phyloP scores from a whole-genome alignment of 805 yeast genomes.

The Candida manassasensis region DNA sequence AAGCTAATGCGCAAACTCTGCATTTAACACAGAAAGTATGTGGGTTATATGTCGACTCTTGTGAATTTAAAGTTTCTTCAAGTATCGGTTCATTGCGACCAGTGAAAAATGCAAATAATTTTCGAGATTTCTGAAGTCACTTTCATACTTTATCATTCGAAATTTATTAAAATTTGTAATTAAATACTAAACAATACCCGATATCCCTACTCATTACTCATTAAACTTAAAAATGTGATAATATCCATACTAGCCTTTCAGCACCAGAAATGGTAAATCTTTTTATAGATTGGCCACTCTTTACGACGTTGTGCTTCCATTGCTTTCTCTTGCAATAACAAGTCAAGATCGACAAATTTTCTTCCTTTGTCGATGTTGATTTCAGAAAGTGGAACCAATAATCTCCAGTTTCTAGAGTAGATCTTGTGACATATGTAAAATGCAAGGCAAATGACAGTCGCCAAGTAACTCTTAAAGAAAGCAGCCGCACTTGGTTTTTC shows the following conservation, averaged over 20 bases:
- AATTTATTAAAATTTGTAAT: not conserved
- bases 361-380: slow-evolving; percentile 62
- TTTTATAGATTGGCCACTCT: slow-evolving; percentile 19
- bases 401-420: slow-evolving; percentile 35
- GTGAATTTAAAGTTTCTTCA: too few species aligned
- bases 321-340: slow-evolving; percentile 44
- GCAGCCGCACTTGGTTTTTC: slow-evolving; percentile 26
- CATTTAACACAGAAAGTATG: too few species aligned
- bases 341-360: slow-evolving; percentile 51
- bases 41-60: too few species aligned
- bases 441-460: slow-evolving; percentile 40
- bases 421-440: slow-evolving; percentile 51
- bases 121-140: too few species aligned
- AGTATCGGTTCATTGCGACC: too few species aligned
- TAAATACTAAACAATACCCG: slow-evolving; percentile 2
- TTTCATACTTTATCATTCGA: too few species aligned
- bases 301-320: slow-evolving; percentile 31
- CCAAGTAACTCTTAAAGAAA: slow-evolving; percentile 56
- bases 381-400: slow-evolving; percentile 37
- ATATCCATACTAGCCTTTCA: too few species aligned
- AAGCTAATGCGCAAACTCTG: too few species aligned
- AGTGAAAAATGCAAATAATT: too few species aligned
- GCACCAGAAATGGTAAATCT: slow-evolving; percentile 17
- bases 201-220: slow-evolving; percentile 1
- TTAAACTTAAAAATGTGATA: too few species aligned